A percentile compares a stretch with the other conserved stretches of the same genome.
Conservation (phyloP, 768 basidiomycete genomes). For the Vararia minispora region DNA sequence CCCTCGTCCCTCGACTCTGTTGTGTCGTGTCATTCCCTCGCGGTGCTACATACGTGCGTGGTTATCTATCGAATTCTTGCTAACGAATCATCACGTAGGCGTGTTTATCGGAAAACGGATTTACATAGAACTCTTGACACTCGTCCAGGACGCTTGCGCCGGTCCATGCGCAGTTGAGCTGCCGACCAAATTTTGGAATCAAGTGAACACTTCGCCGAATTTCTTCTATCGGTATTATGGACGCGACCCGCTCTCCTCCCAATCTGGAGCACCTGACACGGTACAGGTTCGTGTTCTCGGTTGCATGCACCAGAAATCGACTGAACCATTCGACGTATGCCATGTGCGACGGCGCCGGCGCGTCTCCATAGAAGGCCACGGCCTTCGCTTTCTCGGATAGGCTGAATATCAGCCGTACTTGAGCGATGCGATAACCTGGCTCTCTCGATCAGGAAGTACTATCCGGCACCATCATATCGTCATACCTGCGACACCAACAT, state of each 20-base stretch:
- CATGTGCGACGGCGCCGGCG: constrained; percentile 1
- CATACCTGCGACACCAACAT: neutral
- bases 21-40: no score
- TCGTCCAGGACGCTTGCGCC: constrained; percentile 22
- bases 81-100: constrained; percentile 14
- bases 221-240: constrained; percentile 2
- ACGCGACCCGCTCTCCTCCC: neutral
- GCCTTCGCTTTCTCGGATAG: neutral
- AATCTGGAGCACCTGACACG: neutral
- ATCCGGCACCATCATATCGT: constrained; percentile 13
- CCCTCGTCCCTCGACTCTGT: no score
- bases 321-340: constrained; percentile 5
- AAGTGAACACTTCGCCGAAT: constrained; percentile 8
- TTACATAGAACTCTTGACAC: constrained; percentile 21
- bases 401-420: constrained; percentile 1
- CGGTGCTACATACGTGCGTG: no score
- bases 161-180: constrained; percentile 21
- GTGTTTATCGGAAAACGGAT: constrained; percentile 21
- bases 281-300: neutral
- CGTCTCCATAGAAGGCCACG: neutral
- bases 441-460: neutral
- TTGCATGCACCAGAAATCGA: neutral
- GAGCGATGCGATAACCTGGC: constrained; percentile 1
- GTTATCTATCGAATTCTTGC: no score
- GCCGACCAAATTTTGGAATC: constrained; percentile 5